These are phyloP conservation scores for Mariannaea sp. DNA, from an alignment of 2,329 filamentous ascomycete genomes.

Conservation along the genomic window DNA sequence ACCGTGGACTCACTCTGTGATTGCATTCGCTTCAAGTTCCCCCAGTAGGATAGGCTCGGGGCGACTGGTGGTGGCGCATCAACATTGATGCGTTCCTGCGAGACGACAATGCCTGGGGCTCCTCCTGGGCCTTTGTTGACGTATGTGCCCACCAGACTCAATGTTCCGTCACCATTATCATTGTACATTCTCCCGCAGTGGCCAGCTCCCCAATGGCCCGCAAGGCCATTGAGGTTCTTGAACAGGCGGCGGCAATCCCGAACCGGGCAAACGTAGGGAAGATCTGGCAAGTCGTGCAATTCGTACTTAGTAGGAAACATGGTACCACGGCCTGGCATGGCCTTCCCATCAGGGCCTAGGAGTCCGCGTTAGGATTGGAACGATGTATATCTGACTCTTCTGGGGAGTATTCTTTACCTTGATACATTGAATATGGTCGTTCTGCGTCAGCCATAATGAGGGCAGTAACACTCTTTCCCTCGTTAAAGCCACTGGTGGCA, in stretches of 20 bases:
- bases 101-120: slow-evolving; percentile 39
- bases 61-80: slow-evolving; percentile 27
- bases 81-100: slow-evolving; percentile 31
- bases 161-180: slow-evolving; percentile 49
- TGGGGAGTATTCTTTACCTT: slow-evolving; percentile 18
- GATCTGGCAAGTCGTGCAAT: slow-evolving; percentile 27
- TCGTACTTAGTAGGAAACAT: slow-evolving; percentile 43
- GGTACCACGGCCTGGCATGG: slow-evolving; percentile 33
- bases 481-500: neutral
- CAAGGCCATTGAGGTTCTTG: slow-evolving; percentile 27
- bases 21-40: slow-evolving; percentile 13
- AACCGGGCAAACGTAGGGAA: slow-evolving; percentile 45
- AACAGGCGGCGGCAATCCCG: slow-evolving; percentile 44
- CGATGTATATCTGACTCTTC: neutral
- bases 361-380: rapidly evolving
- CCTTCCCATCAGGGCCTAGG: slow-evolving; percentile 17
- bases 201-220: slow-evolving; percentile 34
- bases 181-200: slow-evolving; percentile 42
- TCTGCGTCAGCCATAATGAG: slow-evolving; percentile 26
- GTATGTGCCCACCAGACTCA: slow-evolving; percentile 40
- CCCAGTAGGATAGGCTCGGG: slow-evolving; percentile 20
- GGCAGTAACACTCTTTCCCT: slow-evolving; percentile 15
- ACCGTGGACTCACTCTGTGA: too few species aligned
- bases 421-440: slow-evolving; percentile 25
- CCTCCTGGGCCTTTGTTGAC: slow-evolving; percentile 22